Evolutionary conservation across 768 basidiomycete species (phyloP).

Genomic region (Daedaleopsis nitida): DNA sequence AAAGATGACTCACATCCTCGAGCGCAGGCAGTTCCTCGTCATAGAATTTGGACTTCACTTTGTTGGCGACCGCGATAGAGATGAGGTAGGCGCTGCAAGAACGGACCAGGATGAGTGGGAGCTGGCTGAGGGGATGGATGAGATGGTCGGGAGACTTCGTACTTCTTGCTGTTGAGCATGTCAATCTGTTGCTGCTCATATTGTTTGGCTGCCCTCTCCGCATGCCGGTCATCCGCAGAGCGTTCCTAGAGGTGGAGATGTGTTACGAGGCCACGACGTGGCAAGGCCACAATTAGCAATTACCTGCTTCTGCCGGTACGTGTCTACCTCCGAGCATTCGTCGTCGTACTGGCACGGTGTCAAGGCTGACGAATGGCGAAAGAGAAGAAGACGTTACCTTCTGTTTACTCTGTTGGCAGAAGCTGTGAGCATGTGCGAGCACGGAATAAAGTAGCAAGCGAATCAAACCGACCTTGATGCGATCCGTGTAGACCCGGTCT

Average conservation of each 20-base stretch:
- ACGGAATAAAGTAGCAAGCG: constrained; percentile 1
- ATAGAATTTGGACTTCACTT: constrained; percentile 70
- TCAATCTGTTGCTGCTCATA: constrained; percentile 75
- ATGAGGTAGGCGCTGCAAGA: constrained; percentile 64
- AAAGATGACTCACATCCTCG: constrained; percentile 60
- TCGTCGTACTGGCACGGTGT: constrained; percentile 65
- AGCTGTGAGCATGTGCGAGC: neutral
- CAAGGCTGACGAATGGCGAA: neutral
- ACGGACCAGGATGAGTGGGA: neutral
- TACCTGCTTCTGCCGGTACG: constrained; percentile 80
- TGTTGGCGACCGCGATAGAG: constrained; percentile 70
- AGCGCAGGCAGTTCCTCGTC: constrained; percentile 64
- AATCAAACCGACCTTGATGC: constrained; percentile 57
- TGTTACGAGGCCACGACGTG: neutral
- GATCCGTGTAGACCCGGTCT: constrained; percentile 67
- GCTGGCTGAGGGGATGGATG: neutral
- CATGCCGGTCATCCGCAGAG: constrained; percentile 72
- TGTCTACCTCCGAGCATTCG: constrained; percentile 72
- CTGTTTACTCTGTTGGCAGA: constrained; percentile 52
- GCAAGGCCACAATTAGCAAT: constrained; percentile 14
- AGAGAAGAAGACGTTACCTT: constrained; percentile 44
- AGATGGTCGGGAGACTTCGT: constrained; percentile 13
- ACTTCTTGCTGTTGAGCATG: constrained; percentile 87
- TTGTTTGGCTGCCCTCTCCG: constrained; percentile 72
- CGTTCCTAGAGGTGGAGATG: constrained; percentile 49